Conservation (phyloP, 2,329 filamentous ascomycete genomes). For the Conoideocrella luteorostrata region DNA sequence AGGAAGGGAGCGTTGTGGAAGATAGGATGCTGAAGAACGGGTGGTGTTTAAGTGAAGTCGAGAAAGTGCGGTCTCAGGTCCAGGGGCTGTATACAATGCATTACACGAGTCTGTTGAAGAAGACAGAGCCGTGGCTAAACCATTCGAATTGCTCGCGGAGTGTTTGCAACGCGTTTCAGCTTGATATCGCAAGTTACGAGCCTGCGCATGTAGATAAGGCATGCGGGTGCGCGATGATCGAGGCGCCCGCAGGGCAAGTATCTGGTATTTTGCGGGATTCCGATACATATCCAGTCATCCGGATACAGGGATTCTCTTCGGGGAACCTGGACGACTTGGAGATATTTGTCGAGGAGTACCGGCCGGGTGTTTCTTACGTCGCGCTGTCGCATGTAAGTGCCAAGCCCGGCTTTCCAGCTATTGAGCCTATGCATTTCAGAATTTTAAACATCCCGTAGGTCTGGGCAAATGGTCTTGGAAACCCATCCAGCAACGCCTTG, state of each 20-base stretch:
- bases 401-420: not conserved
- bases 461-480: slow-evolving; percentile 30
- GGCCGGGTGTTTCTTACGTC: slow-evolving; percentile 20
- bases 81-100: slow-evolving; percentile 18
- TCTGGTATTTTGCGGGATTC: slow-evolving; percentile 11
- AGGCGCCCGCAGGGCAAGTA: slow-evolving; percentile 14
- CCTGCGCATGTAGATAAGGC: slow-evolving; percentile 15
- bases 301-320: slow-evolving; percentile 4
- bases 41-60: slow-evolving; percentile 27
- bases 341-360: slow-evolving; percentile 17
- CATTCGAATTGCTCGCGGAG: slow-evolving; percentile 20
- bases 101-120: slow-evolving; percentile 17
- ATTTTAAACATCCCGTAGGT: too few relatives aligned
- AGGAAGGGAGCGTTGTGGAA: slow-evolving; percentile 13
- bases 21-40: slow-evolving; percentile 20
- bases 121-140: slow-evolving; percentile 6
- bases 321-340: slow-evolving; percentile 10
- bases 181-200: slow-evolving; percentile 21
- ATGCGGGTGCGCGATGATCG: slow-evolving; percentile 17
- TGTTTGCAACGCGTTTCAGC: slow-evolving; percentile 23
- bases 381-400: slow-evolving; percentile 26
- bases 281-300: slow-evolving; percentile 16
- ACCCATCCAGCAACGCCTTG: slow-evolving; percentile 22
- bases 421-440: not conserved
- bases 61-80: slow-evolving; percentile 18